These are phyloP conservation scores for Pseudopyricularia cyperi DNA, from an alignment of 2,329 filamentous ascomycete genomes.

Conservation along the genomic window DNA sequence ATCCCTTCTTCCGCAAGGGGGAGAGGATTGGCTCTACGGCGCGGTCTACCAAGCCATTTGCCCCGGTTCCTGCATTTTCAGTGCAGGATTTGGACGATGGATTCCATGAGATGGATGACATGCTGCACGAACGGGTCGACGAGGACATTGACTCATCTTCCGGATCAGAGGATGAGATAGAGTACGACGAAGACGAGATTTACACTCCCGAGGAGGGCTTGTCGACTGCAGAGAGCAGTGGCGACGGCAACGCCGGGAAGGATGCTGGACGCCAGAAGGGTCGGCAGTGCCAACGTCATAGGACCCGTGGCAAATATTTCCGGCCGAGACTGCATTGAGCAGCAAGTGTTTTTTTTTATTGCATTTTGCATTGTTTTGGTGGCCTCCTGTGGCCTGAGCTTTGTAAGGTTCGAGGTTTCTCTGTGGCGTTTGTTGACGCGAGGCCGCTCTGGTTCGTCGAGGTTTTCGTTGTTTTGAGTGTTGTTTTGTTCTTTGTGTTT, in stretches of 20 bases:
- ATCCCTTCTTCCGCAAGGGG: constrained; percentile 34
- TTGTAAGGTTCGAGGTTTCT: too few species aligned
- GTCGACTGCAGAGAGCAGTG: neutral
- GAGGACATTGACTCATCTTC: constrained; percentile 10
- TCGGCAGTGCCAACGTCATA: neutral
- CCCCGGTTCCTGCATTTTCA: neutral
- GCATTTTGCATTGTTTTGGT: too few species aligned
- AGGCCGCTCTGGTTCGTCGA: too few species aligned
- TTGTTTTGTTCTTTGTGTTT: too few species aligned
- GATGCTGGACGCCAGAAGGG: too few species aligned
- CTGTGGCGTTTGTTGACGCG: too few species aligned
- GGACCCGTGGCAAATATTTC: too few species aligned
- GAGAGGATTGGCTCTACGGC: neutral
- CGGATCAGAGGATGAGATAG: constrained; percentile 8
- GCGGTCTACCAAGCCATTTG: neutral
- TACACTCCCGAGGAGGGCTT: constrained; percentile 2
- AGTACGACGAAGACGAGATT: constrained; percentile 12
- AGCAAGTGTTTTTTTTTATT: too few species aligned
- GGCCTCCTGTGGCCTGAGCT: too few species aligned
- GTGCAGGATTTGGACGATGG: constrained; percentile 4
- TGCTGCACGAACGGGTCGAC: constrained; percentile 7
- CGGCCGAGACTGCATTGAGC: too few species aligned
- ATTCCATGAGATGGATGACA: constrained; percentile 5
- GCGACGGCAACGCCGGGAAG: neutral
- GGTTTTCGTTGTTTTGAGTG: too few species aligned